Conservation (phyloP, 768 basidiomycete genomes). For the Vararia minispora region DNA sequence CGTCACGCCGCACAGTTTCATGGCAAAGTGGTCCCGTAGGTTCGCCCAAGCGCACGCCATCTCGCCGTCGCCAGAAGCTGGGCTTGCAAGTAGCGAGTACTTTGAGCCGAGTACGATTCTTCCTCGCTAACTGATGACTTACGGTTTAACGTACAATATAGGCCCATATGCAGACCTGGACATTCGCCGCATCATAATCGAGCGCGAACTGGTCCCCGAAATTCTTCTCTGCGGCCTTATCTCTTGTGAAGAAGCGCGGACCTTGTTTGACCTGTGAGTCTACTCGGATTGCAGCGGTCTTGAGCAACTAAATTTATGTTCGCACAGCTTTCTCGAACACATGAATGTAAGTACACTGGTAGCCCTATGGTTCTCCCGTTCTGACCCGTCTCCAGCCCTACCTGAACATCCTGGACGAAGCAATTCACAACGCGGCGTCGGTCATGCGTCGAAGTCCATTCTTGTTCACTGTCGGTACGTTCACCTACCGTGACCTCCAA, state of each 20-base stretch:
- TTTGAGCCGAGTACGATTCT: conserved; percentile 9
- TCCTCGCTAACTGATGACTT: not conserved
- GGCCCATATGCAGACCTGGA: conserved; percentile 21
- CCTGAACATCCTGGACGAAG: conserved; percentile 47
- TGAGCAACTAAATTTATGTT: not conserved
- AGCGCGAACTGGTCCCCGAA: conserved; percentile 22
- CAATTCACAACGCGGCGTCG: conserved; percentile 40
- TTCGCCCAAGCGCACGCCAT: not conserved
- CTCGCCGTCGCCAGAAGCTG: conserved; percentile 3
- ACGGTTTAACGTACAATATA: conserved; percentile 1
- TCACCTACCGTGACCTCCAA: not conserved
- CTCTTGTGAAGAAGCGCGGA: conserved; percentile 18
- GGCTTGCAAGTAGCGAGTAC: conserved; percentile 11
- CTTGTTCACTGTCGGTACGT: conserved; percentile 50
- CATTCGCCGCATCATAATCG: conserved; percentile 22
- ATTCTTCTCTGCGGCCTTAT: conserved; percentile 23
- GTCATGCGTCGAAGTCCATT: conserved; percentile 46
- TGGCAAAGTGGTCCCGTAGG: conserved; percentile 9
- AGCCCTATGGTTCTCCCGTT: conserved; percentile 19
- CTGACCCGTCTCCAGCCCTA: conserved; percentile 29
- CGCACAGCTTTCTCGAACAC: conserved; percentile 36
- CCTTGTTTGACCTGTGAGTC: conserved; percentile 21
- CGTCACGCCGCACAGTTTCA: conserved; percentile 7
- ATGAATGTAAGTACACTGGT: conserved; percentile 32
- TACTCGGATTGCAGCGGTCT: conserved; percentile 1